Evolutionary conservation across 305 asterid genomes (phyloP), one percentile per base, ranked within the genome.

Genomic region (Rubia tinctorum): DNA sequence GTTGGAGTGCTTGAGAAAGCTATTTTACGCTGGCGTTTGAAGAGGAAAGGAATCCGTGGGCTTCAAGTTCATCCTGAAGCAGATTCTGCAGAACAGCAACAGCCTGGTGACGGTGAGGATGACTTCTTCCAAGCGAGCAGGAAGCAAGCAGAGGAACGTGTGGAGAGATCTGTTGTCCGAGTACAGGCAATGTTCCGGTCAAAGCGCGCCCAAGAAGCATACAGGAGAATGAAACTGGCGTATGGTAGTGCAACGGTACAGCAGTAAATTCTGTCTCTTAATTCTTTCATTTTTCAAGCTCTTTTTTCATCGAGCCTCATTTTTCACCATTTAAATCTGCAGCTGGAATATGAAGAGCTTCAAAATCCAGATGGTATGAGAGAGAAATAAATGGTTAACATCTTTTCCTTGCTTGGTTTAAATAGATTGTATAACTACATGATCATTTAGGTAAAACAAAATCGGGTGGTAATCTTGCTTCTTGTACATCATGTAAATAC

Each of bases 151-250:
- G 99, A 92, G 84, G 97, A 91, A 76, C 98, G 99, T 45, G 95
- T 92, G 2, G 98, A 95, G 87, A 85, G 97, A 81, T 91, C 98
- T 62, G 99, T 95, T 62, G 86, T 91, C 10, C 85, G 86, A 58
- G 99, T 95, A 51, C 99, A 95, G 80, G 96, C 98, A 34, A 86
- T 95, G 97, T 91, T 95, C 70, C 98, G 98, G 55, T 95, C 99
- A 2, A 95, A 84, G 81, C 88, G 71, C 72, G 98, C 98, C 44
- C 99, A 95, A 75, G 97, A 92, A 84, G 97, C 86, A 68, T 95
- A 92, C 74, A 81, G 96, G 68, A 91, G 96, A 88, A 91, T 95
- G 95, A 95, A 95, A 81, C 18, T 86, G 76, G 96, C 84, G 53
- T 87, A 87, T 80, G 77, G 69, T 71, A 75, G 62, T 76, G 99